Conservation (phyloP, 805 yeast genomes). For the Saturnispora ahearnii region DNA sequence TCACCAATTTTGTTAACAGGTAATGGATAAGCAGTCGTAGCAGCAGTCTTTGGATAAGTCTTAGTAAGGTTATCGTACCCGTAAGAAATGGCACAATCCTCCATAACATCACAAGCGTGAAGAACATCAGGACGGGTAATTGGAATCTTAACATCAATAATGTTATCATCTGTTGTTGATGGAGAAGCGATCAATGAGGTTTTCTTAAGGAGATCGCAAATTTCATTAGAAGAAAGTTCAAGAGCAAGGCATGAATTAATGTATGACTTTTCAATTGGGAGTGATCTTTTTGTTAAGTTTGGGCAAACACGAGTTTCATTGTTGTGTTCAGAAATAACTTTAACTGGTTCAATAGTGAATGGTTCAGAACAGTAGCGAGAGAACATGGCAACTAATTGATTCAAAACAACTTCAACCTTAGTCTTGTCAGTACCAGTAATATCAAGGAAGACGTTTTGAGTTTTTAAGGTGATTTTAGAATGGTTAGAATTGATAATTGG, state of each 20-base stretch:
- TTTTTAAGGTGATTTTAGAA: slow-evolving; percentile 77
- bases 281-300: slow-evolving; percentile 51
- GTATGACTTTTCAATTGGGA: slow-evolving; percentile 71
- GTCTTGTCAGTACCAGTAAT: slow-evolving; percentile 93
- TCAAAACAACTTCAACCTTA: slow-evolving; percentile 85
- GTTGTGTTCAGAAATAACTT: slow-evolving; percentile 76
- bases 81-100: slow-evolving; percentile 93
- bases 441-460: slow-evolving; percentile 85
- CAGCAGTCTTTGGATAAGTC: slow-evolving; percentile 66
- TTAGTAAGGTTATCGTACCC: slow-evolving; percentile 85
- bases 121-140: slow-evolving; percentile 92
- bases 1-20: slow-evolving; percentile 89
- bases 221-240: slow-evolving; percentile 56
- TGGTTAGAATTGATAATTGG: slow-evolving; percentile 93
- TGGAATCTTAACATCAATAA: slow-evolving; percentile 67
- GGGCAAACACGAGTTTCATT: slow-evolving; percentile 71
- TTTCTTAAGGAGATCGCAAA: slow-evolving; percentile 57
- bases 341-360: slow-evolving; percentile 84
- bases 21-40: slow-evolving; percentile 78
- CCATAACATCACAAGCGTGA: slow-evolving; percentile 98
- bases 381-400: slow-evolving; percentile 93
- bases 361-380: slow-evolving; percentile 75
- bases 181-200: slow-evolving; percentile 71
- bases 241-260: slow-evolving; percentile 93
- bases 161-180: slow-evolving; percentile 36